phyloP scores from a whole-genome alignment of 768 basidiomycete species.

The Russula sp. region DNA sequence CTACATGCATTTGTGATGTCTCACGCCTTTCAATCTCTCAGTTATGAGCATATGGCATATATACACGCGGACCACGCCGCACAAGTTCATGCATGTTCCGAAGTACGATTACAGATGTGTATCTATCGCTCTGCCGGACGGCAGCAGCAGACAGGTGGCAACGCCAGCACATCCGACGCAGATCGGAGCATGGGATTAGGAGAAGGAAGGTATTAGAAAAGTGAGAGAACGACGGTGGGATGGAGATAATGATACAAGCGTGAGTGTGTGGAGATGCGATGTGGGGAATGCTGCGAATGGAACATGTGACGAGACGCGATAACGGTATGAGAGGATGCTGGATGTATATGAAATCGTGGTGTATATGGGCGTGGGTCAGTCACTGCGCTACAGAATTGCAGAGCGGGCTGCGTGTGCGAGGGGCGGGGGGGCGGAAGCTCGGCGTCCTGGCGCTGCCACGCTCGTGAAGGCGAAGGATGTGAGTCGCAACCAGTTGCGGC shows the following conservation, averaged over 20 bases:
- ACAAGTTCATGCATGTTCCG: slow-evolving; percentile 6
- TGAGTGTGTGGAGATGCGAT: slow-evolving; percentile 6
- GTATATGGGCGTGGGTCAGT: not conserved
- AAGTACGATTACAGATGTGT: slow-evolving; percentile 4
- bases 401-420: slow-evolving; percentile 10
- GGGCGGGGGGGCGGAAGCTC: not conserved
- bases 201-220: not conserved
- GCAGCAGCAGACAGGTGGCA: not conserved
- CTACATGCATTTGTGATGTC: no score
- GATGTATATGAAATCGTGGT: not conserved
- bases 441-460: slow-evolving; percentile 18
- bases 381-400: slow-evolving; percentile 4
- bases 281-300: slow-evolving; percentile 10
- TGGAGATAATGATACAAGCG: slow-evolving; percentile 20
- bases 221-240: slow-evolving; percentile 10
- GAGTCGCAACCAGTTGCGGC: slow-evolving; percentile 25
- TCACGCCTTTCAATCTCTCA: not conserved
- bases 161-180: slow-evolving; percentile 6
- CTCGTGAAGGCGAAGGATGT: slow-evolving; percentile 21
- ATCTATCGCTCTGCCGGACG: not conserved
- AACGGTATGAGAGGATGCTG: not conserved
- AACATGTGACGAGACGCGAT: slow-evolving; percentile 7
- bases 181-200: slow-evolving; percentile 8
- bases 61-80: not conserved
- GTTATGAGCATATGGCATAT: not conserved